Evolutionary conservation across 306 rosid genomes (phyloP).

Genomic region (Psophocarpus tetragonolobus): DNA sequence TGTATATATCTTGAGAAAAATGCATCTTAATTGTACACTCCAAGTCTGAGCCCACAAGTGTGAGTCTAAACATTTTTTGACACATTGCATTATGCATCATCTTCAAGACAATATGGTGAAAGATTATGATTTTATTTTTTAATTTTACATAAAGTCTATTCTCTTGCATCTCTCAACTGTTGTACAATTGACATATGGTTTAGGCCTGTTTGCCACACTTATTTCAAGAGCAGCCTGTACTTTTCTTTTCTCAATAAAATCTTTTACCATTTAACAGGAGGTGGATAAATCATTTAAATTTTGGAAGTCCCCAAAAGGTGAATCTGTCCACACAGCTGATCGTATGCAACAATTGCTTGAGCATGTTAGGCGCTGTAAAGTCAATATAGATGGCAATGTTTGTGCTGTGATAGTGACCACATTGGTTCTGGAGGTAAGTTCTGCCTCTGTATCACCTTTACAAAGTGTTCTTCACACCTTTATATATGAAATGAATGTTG

Average conservation of each 20-base stretch:
- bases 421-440: constrained; percentile 79
- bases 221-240: not conserved
- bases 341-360: constrained; percentile 74
- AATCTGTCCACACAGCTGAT: constrained; percentile 54
- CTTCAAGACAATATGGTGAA: not conserved
- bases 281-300: constrained; percentile 59
- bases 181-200: constrained; percentile 12
- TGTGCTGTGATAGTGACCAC: constrained; percentile 82
- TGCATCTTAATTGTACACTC: not conserved
- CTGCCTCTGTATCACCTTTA: not conserved
- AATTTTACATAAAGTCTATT: not conserved
- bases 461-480: not conserved
- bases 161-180: not conserved
- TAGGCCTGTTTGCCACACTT: not conserved
- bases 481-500: constrained; percentile 10
- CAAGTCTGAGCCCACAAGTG: not conserved
- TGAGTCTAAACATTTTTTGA: not conserved
- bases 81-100: not conserved
- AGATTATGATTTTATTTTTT: not conserved
- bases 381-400: constrained; percentile 67
- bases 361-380: constrained; percentile 73
- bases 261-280: constrained; percentile 48
- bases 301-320: constrained; percentile 52
- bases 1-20: not conserved
- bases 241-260: not conserved